A percentile compares a stretch with the other conserved stretches of the same genome.
phyloP scores from a whole-genome alignment of 2,329 filamentous ascomycete genomes.

The Catunica adiposa region DNA sequence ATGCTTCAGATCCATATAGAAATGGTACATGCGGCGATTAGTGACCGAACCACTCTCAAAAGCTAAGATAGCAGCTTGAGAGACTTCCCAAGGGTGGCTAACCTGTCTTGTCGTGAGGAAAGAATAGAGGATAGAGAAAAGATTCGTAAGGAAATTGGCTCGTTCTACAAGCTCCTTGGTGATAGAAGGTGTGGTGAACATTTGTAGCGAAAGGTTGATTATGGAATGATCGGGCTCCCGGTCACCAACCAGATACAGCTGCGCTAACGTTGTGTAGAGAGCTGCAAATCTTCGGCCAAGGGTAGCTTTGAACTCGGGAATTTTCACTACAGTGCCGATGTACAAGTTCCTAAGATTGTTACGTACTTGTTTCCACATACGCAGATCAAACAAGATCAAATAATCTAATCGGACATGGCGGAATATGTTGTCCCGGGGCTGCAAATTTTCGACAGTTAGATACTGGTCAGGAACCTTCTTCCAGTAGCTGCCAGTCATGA shows the following conservation, averaged over 20 bases:
- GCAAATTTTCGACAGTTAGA: conserved; percentile 35
- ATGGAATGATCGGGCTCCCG: conserved; percentile 96
- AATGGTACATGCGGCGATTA: conserved; percentile 91
- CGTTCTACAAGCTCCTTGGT: conserved; percentile 88
- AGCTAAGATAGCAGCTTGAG: conserved; percentile 68
- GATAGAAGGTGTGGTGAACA: conserved; percentile 91
- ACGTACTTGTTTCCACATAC: conserved; percentile 91
- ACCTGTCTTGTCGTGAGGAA: conserved; percentile 94
- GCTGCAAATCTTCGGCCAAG: conserved; percentile 87
- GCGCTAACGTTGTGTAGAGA: conserved; percentile 81
- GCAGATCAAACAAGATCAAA: conserved; percentile 82
- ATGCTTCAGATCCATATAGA: conserved; percentile 88
- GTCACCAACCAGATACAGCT: conserved; percentile 90
- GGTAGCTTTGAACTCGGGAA: conserved; percentile 90
- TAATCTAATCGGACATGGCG: conserved; percentile 82
- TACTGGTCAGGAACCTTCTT: conserved; percentile 61
- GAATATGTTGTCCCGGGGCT: conserved; percentile 71
- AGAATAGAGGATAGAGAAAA: conserved; percentile 93
- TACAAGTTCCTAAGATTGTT: conserved; percentile 85
- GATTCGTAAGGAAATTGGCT: conserved; percentile 86
- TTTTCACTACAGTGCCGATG: conserved; percentile 87
- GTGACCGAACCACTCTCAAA: conserved; percentile 92
- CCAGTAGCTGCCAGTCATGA: conserved; percentile 56
- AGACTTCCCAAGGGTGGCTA: conserved; percentile 78
- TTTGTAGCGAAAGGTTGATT: conserved; percentile 90